phyloP scores from a whole-genome alignment of 2,329 filamentous ascomycete genomes.

The Aquanectria penicillioides region DNA sequence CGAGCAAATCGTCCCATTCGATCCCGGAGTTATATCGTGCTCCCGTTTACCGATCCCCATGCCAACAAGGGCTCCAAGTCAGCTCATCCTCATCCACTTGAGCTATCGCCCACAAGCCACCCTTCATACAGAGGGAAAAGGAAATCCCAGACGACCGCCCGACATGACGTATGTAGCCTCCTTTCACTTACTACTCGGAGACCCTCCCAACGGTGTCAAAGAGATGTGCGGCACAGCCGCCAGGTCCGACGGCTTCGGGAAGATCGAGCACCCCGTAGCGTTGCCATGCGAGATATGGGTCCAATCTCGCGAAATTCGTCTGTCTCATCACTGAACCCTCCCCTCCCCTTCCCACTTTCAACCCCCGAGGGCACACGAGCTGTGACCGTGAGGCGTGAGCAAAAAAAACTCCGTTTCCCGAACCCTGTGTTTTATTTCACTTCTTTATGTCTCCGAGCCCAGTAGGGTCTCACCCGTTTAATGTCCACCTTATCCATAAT shows the following conservation, averaged over 20 bases:
- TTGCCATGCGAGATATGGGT: constrained; percentile 6
- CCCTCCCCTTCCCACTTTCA: too few relatives aligned
- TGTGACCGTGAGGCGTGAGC: too few relatives aligned
- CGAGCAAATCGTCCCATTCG: constrained; percentile 24
- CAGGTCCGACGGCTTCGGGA: constrained; percentile 24
- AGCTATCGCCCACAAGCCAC: neutral
- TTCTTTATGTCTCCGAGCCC: too few relatives aligned
- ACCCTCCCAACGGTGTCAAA: constrained; percentile 13
- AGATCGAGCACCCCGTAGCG: constrained; percentile 33
- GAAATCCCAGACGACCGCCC: constrained; percentile 1
- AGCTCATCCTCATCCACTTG: neutral
- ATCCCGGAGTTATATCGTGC: constrained; percentile 27
- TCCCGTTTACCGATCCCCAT: neutral
- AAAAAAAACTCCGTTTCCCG: too few relatives aligned
- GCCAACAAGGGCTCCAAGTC: neutral
- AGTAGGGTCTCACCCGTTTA: too few relatives aligned
- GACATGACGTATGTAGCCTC: constrained; percentile 14
- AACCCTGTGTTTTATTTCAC: too few relatives aligned
- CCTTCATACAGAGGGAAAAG: neutral
- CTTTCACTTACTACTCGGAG: neutral
- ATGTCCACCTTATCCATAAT: too few relatives aligned
- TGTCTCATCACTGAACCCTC: too few relatives aligned
- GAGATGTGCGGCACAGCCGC: neutral
- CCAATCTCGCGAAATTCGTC: constrained; percentile 34
- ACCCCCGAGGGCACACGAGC: too few relatives aligned